Evolutionary conservation across 164 flowering plant species (phyloP).

Genomic region (Vitis labrusca): DNA sequence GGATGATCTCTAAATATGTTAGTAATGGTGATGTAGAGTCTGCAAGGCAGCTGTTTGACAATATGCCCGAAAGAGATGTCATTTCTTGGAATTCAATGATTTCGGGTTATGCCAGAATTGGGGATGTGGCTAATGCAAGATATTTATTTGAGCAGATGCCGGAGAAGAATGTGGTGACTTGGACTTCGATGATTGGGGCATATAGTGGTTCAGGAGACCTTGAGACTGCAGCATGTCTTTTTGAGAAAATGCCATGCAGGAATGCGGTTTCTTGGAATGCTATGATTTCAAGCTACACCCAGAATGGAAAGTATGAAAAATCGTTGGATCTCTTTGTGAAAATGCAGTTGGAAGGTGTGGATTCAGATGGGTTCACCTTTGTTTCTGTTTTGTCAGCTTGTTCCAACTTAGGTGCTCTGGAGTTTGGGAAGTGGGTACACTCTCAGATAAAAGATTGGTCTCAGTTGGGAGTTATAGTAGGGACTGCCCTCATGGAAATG

Average conservation of each 20-base stretch:
- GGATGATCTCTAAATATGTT: constrained; percentile 26
- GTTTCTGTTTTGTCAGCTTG: constrained; percentile 46
- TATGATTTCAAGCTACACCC: constrained; percentile 38
- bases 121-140: constrained; percentile 27
- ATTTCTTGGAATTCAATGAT: constrained; percentile 44
- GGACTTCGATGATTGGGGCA: constrained; percentile 36
- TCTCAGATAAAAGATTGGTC: constrained; percentile 29
- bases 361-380: constrained; percentile 33
- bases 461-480: constrained; percentile 12
- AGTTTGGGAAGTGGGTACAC: constrained; percentile 41
- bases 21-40: constrained; percentile 18
- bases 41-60: constrained; percentile 35
- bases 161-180: constrained; percentile 36
- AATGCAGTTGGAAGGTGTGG: constrained; percentile 31
- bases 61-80: constrained; percentile 32
- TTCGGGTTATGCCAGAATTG: constrained; percentile 29
- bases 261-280: constrained; percentile 54
- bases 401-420: constrained; percentile 37
- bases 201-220: constrained; percentile 30
- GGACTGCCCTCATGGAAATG: constrained; percentile 36
- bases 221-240: constrained; percentile 23
- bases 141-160: constrained; percentile 37
- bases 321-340: constrained; percentile 30
- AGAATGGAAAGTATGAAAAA: constrained; percentile 27
- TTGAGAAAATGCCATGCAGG: constrained; percentile 26